phyloP scores from a whole-genome alignment of 2,329 filamentous ascomycete species.

The Chaetomium globosum region DNA sequence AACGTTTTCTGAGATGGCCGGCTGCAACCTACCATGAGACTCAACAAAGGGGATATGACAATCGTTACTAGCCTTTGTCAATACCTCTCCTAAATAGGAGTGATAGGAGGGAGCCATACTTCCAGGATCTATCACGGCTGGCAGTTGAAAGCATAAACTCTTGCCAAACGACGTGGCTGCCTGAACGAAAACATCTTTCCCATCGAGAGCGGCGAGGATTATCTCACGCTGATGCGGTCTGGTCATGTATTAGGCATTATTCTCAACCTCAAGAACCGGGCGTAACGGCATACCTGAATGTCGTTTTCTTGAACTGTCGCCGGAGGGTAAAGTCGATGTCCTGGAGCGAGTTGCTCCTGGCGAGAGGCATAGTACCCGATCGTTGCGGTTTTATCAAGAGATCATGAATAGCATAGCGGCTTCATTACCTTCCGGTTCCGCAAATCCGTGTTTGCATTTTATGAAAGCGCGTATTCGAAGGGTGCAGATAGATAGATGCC shows the following conservation, averaged over 20 bases:
- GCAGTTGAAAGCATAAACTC: constrained; percentile 88
- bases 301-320: constrained; percentile 70
- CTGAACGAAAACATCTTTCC: constrained; percentile 90
- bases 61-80: constrained; percentile 67
- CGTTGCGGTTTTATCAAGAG: no score
- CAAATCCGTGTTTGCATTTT: neutral
- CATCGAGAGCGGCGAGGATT: constrained; percentile 76
- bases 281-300: constrained; percentile 62
- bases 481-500: neutral
- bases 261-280: neutral
- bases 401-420: neutral
- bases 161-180: constrained; percentile 91
- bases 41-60: constrained; percentile 84
- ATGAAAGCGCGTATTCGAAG: neutral
- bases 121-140: constrained; percentile 82
- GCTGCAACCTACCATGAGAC: constrained; percentile 70
- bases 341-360: constrained; percentile 53
- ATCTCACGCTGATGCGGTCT: constrained; percentile 87
- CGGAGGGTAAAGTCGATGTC: constrained; percentile 76
- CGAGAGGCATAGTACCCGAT: constrained; percentile 43
- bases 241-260: constrained; percentile 10
- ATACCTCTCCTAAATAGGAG: neutral
- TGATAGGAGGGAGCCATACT: constrained; percentile 53
- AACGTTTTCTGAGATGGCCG: neutral
- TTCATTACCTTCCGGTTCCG: neutral